phyloP scores from a whole-genome alignment of 352 stramenopile species.

The Phytophthora hibernalis region DNA sequence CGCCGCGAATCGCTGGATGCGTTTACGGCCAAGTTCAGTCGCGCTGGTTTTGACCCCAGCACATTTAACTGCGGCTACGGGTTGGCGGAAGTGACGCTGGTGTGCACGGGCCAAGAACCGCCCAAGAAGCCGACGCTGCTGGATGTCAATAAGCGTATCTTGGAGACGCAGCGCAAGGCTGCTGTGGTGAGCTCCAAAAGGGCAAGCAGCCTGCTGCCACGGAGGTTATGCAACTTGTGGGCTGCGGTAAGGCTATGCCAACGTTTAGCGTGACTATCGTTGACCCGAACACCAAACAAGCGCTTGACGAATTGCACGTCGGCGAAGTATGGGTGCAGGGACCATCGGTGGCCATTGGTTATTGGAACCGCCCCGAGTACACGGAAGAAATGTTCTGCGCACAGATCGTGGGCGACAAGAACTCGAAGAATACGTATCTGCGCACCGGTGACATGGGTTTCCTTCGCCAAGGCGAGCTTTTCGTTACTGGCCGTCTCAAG shows the following conservation, averaged over 20 bases:
- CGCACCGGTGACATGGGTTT: slow-evolving; percentile 85
- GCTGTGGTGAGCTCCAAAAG: slow-evolving; percentile 40
- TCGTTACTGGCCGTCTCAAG: slow-evolving; percentile 80
- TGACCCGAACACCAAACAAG: slow-evolving; percentile 62
- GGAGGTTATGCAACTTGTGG: slow-evolving; percentile 68
- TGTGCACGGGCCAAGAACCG: slow-evolving; percentile 77
- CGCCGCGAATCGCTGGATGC: slow-evolving; percentile 76
- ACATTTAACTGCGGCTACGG: slow-evolving; percentile 88
- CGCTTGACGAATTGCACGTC: slow-evolving; percentile 58
- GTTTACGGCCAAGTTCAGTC: slow-evolving; percentile 74
- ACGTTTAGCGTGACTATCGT: slow-evolving; percentile 79
- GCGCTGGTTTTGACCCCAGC: slow-evolving; percentile 63
- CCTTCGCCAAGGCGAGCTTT: slow-evolving; percentile 67
- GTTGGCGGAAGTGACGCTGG: slow-evolving; percentile 83
- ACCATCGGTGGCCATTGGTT: slow-evolving; percentile 72
- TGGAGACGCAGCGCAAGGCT: slow-evolving; percentile 66
- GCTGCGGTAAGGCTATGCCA: slow-evolving; percentile 83
- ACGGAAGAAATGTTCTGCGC: slow-evolving; percentile 78
- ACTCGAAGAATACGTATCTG: slow-evolving; percentile 47
- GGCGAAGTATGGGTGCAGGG: slow-evolving; percentile 95
- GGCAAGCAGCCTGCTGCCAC: slow-evolving; percentile 29
- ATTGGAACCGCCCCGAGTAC: slow-evolving; percentile 77
- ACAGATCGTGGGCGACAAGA: slow-evolving; percentile 52
- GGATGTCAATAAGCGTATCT: slow-evolving; percentile 61
- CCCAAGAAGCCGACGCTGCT: slow-evolving; percentile 70